These are phyloP conservation scores for Fusarium sororula DNA, from an alignment of 2,329 filamentous ascomycete species.

Conservation along the genomic window DNA sequence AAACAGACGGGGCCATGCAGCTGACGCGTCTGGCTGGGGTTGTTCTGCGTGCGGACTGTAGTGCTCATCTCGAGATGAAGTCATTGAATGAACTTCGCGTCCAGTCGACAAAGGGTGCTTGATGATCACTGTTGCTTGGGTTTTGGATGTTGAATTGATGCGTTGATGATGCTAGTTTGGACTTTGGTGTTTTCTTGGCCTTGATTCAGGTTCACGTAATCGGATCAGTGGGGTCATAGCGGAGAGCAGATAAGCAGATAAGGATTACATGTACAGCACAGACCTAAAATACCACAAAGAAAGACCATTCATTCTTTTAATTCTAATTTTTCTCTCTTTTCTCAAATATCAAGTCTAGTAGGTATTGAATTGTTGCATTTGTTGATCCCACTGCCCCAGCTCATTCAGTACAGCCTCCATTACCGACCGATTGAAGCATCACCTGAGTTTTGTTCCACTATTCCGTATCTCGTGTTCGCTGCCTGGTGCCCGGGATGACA, in stretches of 20 bases:
- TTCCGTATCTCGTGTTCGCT: not conserved
- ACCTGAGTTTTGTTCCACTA: not conserved
- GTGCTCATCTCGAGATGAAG: not conserved
- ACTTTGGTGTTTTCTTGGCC: not conserved
- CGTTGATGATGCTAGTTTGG: not conserved
- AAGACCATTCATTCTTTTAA: not conserved
- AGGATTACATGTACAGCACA: not conserved
- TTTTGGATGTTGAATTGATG: not conserved
- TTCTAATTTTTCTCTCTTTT: not conserved
- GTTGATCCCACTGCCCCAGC: fast-evolving
- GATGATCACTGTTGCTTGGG: not conserved
- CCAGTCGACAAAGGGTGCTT: not conserved
- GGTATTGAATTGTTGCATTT: fast-evolving
- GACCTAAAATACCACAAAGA: not conserved
- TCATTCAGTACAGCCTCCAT: fast-evolving
- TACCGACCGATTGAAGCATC: not conserved
- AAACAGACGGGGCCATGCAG: not conserved
- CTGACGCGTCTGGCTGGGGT: not conserved
- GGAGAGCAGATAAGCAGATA: not conserved
- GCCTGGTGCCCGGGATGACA: no score
- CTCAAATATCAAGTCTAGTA: not conserved
- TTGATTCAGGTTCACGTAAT: not conserved
- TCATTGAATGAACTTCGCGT: not conserved
- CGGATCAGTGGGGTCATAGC: not conserved
- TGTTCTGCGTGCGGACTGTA: not conserved